A percentile compares a stretch with the other conserved stretches of the same genome.
phyloP scores from a whole-genome alignment of 371 early-diverging fungal species.

The Actinomucor elegans region DNA sequence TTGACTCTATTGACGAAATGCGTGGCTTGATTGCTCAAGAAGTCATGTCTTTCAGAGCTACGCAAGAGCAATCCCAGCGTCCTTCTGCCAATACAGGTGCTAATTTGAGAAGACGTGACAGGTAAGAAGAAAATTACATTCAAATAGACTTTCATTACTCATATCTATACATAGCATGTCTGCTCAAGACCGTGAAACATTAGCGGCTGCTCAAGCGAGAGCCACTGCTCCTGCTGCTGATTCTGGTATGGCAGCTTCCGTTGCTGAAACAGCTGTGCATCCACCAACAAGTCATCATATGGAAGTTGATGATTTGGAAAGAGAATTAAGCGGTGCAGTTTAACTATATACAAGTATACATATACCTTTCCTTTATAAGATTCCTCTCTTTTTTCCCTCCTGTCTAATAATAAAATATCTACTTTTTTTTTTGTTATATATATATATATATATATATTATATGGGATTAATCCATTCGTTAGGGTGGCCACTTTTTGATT shows the following conservation, averaged over 20 bases:
- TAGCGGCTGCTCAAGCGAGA: slow-evolving; percentile 42
- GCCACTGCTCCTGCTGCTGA: slow-evolving; percentile 13
- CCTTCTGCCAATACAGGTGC: slow-evolving; percentile 25
- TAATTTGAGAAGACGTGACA: slow-evolving; percentile 47
- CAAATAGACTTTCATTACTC: background rate
- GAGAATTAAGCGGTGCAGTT: slow-evolving; percentile 55
- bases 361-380: too few relatives aligned
- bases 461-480: too few relatives aligned
- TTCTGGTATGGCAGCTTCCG: slow-evolving; percentile 3
- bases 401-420: too few relatives aligned
- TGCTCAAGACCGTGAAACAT: slow-evolving; percentile 49
- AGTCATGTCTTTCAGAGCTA: slow-evolving; percentile 69
- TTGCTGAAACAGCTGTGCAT: slow-evolving; percentile 28
- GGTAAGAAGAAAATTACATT: slow-evolving; percentile 16
- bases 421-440: too few relatives aligned
- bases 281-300: slow-evolving; percentile 35
- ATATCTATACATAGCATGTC: slow-evolving; percentile 31
- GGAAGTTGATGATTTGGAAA: slow-evolving; percentile 62
- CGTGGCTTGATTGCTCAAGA: slow-evolving; percentile 91
- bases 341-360: too few relatives aligned
- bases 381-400: too few relatives aligned
- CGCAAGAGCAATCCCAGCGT: slow-evolving; percentile 29
- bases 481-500: too few relatives aligned
- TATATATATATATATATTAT: too few relatives aligned
- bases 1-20: slow-evolving; percentile 87